phyloP scores from a whole-genome alignment of 306 rosid genomes.

The Senna tora region DNA sequence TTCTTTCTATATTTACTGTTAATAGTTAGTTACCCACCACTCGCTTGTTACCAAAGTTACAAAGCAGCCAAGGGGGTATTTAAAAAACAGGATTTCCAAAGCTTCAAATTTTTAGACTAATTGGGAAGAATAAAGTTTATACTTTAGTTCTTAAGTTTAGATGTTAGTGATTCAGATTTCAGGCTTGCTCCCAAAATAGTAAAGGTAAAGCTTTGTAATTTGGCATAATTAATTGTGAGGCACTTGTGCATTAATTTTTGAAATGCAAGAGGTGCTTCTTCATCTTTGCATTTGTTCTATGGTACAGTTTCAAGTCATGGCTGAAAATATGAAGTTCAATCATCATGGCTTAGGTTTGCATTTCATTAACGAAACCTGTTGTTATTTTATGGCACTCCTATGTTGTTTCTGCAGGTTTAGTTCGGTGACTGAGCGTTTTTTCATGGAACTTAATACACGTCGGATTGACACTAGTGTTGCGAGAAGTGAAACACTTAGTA shows the following conservation, averaged over 20 bases:
- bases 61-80: slow-evolving; percentile 3
- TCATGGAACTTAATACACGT: slow-evolving; percentile 96
- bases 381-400: slow-evolving; percentile 31
- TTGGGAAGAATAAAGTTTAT: slow-evolving; percentile 28
- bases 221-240: no score
- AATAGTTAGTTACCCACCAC: neutral
- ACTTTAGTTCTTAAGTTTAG: slow-evolving; percentile 29
- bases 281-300: slow-evolving; percentile 17
- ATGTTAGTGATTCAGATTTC: slow-evolving; percentile 28
- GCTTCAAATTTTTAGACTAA: slow-evolving; percentile 2
- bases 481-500: slow-evolving; percentile 96
- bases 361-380: neutral
- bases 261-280: slow-evolving; percentile 22
- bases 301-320: slow-evolving; percentile 33
- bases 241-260: slow-evolving; percentile 24
- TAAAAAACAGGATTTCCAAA: slow-evolving; percentile 8
- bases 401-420: slow-evolving; percentile 75
- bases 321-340: slow-evolving; percentile 19
- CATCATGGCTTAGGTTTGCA: slow-evolving; percentile 14
- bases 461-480: slow-evolving; percentile 84
- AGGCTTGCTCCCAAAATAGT: slow-evolving; percentile 24
- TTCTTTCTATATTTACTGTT: slow-evolving; percentile 4
- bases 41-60: no score
- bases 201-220: slow-evolving; percentile 12
- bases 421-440: slow-evolving; percentile 97